Evolutionary conservation across 2,329 filamentous ascomycete genomes (phyloP).

Genomic region (Penicillium brevicompactum): DNA sequence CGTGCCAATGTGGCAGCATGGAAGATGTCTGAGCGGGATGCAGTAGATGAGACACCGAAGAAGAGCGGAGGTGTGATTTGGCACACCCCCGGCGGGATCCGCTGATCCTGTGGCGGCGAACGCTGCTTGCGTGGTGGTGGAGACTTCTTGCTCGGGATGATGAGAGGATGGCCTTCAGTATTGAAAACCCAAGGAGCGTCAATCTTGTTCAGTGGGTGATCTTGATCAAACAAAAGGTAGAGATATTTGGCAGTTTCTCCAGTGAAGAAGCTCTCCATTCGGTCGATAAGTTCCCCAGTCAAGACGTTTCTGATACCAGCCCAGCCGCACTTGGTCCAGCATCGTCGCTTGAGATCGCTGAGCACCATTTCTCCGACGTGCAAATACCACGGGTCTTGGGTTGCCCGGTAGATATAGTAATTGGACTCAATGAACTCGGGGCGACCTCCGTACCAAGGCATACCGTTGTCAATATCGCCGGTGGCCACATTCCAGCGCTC

Average conservation of each 20-base stretch:
- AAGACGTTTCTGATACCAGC: slow-evolving; percentile 82
- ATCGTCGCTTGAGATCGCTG: slow-evolving; percentile 81
- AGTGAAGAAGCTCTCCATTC: slow-evolving; percentile 98
- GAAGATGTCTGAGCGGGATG: slow-evolving; percentile 78
- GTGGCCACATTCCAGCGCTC: slow-evolving; percentile 91
- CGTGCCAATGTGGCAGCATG: slow-evolving; percentile 85
- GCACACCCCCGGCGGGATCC: slow-evolving; percentile 58
- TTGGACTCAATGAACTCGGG: slow-evolving; percentile 97
- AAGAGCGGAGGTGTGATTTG: slow-evolving; percentile 61
- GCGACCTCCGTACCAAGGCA: slow-evolving; percentile 92
- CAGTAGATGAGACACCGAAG: slow-evolving; percentile 76
- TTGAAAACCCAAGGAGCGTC: slow-evolving; percentile 91
- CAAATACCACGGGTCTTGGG: slow-evolving; percentile 92
- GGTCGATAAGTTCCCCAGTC: slow-evolving; percentile 82
- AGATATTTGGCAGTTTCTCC: slow-evolving; percentile 96
- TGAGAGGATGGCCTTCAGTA: slow-evolving; percentile 90
- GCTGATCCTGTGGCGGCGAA: slow-evolving; percentile 5
- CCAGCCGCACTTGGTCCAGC: slow-evolving; percentile 91
- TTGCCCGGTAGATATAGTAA: slow-evolving; percentile 93
- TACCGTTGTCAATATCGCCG: slow-evolving; percentile 78
- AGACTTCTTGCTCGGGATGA: slow-evolving; percentile 65
- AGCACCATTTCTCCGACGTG: slow-evolving; percentile 95
- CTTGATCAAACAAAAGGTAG: slow-evolving; percentile 83
- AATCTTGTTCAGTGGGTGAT: slow-evolving; percentile 82
- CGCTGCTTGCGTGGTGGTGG: slow-evolving; percentile 12